Base-by-base conservation (phyloP, 2,329 filamentous ascomycete species). In the Westerdykella ornata region DNA sequence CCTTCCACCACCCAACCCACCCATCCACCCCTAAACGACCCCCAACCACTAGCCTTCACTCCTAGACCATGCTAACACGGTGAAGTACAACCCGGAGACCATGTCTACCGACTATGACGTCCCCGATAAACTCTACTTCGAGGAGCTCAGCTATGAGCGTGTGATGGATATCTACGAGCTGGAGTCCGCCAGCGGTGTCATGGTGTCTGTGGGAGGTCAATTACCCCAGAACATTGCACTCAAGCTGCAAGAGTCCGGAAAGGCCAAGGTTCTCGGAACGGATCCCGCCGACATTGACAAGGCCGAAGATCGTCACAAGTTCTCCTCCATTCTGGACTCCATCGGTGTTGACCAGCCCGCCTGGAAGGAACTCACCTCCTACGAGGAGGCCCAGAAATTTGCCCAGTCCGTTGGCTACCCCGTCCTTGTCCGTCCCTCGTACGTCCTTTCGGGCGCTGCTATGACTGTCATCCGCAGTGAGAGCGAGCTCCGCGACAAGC, bases 101-200 rank as follows among this genome's bases (percentile, higher is more conserved):
- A 79, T 44, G 73, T 63, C 41, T 5, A 96, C 90, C 0, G 92
- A 97, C 67, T 90, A 84, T 63, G 92, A 98, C 56, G 80, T 79
- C 8, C 87, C 88, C 7, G 90, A 97, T 57, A 88, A 82, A 58
- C 78, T 98, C 4, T 98, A 97, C 71, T 98, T 98, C 51, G 92
- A 97, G 57, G 92, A 98, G 69, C 71, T 97, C 41, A 92, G 84
- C 68, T 97, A 96, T 65, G 92, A 97, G 72, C 84, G 90, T 62
- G 90, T 97, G 8, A 94, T 97, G 88, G 92, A 98, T 67, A 97
- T 97, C 52, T 96, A 96, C 66, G 92, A 97, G 68, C 78, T 97
- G 13, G 92, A 97, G 69, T 73, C 74, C 44, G 82, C 89, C 5
- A 80, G 75, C 40, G 90, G 89, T 55, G 88, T 97, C 18, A 89